phyloP scores from a whole-genome alignment of 2,329 filamentous ascomycete species.

The Epichloe aotearoae region DNA sequence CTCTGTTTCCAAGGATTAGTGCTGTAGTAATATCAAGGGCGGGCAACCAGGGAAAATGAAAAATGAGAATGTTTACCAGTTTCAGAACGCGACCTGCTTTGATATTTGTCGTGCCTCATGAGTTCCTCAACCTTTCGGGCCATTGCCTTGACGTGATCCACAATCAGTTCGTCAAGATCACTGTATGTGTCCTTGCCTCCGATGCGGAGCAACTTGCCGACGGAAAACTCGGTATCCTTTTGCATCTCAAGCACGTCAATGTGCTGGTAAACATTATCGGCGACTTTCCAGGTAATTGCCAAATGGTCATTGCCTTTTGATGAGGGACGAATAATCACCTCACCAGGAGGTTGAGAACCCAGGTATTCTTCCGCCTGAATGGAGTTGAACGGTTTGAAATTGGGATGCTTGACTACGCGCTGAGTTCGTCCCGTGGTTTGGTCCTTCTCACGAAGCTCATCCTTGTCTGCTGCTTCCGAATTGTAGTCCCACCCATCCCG shows the following conservation, averaged over 20 bases:
- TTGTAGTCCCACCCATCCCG: conserved; percentile 77
- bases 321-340: conserved; percentile 88
- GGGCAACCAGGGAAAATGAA: not conserved
- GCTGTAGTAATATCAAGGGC: conserved; percentile 9
- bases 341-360: conserved; percentile 70
- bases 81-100: conserved; percentile 63
- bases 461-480: conserved; percentile 69
- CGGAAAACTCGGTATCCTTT: conserved; percentile 93
- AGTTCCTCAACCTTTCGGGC: conserved; percentile 94
- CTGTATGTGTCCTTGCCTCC: conserved; percentile 83
- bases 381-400: conserved; percentile 88
- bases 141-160: conserved; percentile 96
- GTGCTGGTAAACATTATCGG: conserved; percentile 92
- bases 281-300: conserved; percentile 95
- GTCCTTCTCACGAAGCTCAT: conserved; percentile 75
- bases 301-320: conserved; percentile 93
- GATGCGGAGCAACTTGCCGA: conserved; percentile 75
- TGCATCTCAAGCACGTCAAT: conserved; percentile 94
- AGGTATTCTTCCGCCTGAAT: conserved; percentile 88
- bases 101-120: conserved; percentile 88
- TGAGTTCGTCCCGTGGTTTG: conserved; percentile 74
- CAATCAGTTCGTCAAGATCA: conserved; percentile 94
- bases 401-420: conserved; percentile 92
- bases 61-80: conserved; percentile 52
- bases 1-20: conserved; percentile 38